Base-by-base conservation (phyloP, 192 early-diverging fungal species). In the Mortierella claussenii region DNA sequence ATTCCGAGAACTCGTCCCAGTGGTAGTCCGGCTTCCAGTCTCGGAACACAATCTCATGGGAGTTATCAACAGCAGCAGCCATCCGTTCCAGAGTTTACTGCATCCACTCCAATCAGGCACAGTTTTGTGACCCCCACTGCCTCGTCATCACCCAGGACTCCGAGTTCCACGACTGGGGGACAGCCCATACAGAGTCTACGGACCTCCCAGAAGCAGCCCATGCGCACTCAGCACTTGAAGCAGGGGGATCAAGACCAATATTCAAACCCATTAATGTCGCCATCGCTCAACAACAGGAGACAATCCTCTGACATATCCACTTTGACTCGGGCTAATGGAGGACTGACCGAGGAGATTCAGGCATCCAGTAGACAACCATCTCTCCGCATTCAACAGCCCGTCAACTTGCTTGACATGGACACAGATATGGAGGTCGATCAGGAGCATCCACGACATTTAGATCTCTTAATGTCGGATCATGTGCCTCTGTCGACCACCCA, bases 381-480 rank as follows among this genome's bases (percentile, higher is more conserved):
- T 40, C 45, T 28, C 23, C 45, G 43, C 33, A n/a, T 32, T 11
- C 45, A 56, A 10, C 13, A 26, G n/a, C 27, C 49, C 2, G 20
- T 42, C n/a, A 28, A 42, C 24, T 24, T 45, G 6, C 33, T 65
- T 15, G 61, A 61, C 33, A 13, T 61, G 9, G 68, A 73, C 18
- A 58, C 48, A 2, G 60, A 64, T 31, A 64, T 64, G 60, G 69
- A 73, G 3, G 54, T 64, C 8, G 69, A 64, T 20, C 55, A 58
- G 5, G 55, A 65, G 10, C 33, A 28, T 9, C 27, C 61, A 10
- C 69, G 65, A 42, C 69, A 73, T 36, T 24, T 73, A 18, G 69
- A 73, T 44, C 18, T 73, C 33, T 23, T 59, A 8, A 54, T 73
- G 24, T 23, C 36, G n/a, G n/a, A n/a, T n/a, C n/a, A n/a, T n/a